Evolutionary conservation across 371 early-diverging fungal species (phyloP), one percentile per base, ranked within the genome.

Genomic region (Mucor velutinosus): DNA sequence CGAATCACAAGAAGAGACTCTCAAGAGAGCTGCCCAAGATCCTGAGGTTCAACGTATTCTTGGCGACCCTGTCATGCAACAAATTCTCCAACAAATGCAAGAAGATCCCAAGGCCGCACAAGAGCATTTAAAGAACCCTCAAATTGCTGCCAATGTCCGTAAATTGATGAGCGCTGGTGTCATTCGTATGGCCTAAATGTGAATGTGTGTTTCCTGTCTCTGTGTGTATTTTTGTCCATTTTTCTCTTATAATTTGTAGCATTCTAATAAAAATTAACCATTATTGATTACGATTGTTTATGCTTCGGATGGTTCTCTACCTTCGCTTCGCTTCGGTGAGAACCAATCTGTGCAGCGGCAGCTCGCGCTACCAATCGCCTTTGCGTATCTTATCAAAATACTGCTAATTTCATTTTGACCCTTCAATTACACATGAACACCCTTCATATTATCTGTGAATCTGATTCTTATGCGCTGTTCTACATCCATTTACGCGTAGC

Each of bases 51-150:
- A 92, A 79, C 85, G 85, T 62, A 90, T 97, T 71, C 79, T 99
- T 71, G 81, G 77, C 47, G 98, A 99, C 78, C 99, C 99, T 11
- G 92, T 94, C 61, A 99, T 99, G 99, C 93, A 94, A 74, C 86
- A 88, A 76, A 98, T 99, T 67, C 87, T 99, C 68, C 92, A 94
- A 77, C 97, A 97, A 82, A 97, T 97, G 97, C 95, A 97, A 79
- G 85, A 90, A 65, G 94, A 99, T 76, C 99, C 99, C 19, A 81
- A 86, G 66, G 97, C 99, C 35, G 92, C 92, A 27, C 93, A 90
- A 71, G 96, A 95, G 66, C 84, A 84, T 69, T 70, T 99, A 86
- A 94, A 95, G 89, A 98, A 98, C 87, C 97, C 97, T 14, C 82
- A 79, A 39, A 89, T 99, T 47, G 95, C 97, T n/a, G 87, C 88